Base-by-base conservation (phyloP, 345 rosid genomes). In the Moricandia arvensis region DNA sequence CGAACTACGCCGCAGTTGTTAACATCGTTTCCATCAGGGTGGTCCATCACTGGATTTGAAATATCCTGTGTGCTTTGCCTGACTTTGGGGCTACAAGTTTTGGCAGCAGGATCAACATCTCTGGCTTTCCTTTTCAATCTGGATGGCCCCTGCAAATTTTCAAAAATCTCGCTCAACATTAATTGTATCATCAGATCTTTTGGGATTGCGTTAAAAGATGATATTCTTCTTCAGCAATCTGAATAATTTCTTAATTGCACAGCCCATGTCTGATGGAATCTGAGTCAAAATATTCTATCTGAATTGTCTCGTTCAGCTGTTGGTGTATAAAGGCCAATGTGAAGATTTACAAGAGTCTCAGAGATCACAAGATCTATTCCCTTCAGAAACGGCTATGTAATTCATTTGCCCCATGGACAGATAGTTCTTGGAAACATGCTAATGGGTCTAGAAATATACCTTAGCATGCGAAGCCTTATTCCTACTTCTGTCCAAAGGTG, bases 121-220 rank as follows among this genome's bases (percentile, higher is more conserved):
- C 82, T 72, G 66, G 75, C 63, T 70, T 83, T 80, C 85, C 93
- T 87, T 90, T 89, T 86, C 75, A 75, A 58, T 69, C 80, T 67
- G 69, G 86, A 79, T 76, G 84, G 72, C 24, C 63, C 74, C 82
- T 71, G 75, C 69, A 75, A 75, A 37, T 37, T 76, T 62, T 60
- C 66, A 81, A 79, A 68, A 84, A 65, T 72, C 58, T 41, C 60
- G 64, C 41, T 81, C 29, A 43, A 24, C 24, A 60, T 57, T 65
- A 70, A 66, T 35, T 58, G 21, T 61, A 66, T 59, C 29, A 74
- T 37, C 74, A 68, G 27, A 29, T 61, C 31, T 8, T 69, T 55
- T 18, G 30, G 16, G 75, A 75, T 73, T 35, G 68, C 76, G 53
- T 59, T 70, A 21, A 63, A 62, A 75, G 71, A 69, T 64, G 15